phyloP scores from a whole-genome alignment of 139 green algal species.

The Chlamydomonas sp. region DNA sequence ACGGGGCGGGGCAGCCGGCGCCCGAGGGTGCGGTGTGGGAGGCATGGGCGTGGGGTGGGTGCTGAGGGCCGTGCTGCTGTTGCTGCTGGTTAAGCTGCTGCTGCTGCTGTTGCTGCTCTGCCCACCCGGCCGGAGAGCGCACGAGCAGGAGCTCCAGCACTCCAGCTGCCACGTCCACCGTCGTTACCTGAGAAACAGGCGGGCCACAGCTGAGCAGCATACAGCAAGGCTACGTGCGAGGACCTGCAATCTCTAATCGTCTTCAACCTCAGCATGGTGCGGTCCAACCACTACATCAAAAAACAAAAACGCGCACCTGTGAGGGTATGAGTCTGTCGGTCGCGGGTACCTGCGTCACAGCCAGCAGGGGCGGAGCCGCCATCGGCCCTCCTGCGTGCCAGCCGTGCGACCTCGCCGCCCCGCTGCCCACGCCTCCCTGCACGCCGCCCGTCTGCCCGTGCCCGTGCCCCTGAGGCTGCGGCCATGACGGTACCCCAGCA shows the following conservation, averaged over 20 bases:
- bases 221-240: too few species aligned
- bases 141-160: conserved; percentile 26
- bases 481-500: too few species aligned
- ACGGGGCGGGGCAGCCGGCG: too few species aligned
- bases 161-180: conserved; percentile 18
- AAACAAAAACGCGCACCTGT: background rate
- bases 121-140: background rate
- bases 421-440: background rate
- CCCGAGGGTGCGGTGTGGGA: background rate
- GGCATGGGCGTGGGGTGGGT: background rate
- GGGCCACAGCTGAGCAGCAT: background rate
- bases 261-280: too few species aligned
- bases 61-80: background rate
- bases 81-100: background rate
- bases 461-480: background rate
- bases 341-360: background rate
- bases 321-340: conserved; percentile 27
- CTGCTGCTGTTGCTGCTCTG: background rate
- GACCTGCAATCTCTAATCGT: too few species aligned
- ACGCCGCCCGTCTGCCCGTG: background rate
- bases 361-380: conserved; percentile 15
- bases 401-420: too few species aligned
- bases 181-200: conserved; percentile 16
- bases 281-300: too few species aligned
- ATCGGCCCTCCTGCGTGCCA: background rate